phyloP scores from a whole-genome alignment of 805 yeast genomes.

The Lipomyces yamadae region DNA sequence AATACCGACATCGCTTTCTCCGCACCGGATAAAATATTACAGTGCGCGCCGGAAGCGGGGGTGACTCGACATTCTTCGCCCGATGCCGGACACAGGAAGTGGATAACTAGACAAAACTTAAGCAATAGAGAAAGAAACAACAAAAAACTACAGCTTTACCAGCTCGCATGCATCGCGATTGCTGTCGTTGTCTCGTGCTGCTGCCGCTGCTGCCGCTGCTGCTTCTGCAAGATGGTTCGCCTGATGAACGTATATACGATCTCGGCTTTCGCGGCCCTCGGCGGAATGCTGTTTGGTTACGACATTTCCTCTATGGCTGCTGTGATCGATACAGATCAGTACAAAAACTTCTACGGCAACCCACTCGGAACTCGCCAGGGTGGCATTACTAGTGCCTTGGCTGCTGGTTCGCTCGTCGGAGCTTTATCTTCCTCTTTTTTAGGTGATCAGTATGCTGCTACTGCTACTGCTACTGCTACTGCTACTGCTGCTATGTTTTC shows the following conservation, averaged over 20 bases:
- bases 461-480: neutral
- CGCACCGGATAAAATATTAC: too few relatives aligned
- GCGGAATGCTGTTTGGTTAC: conserved; percentile 67
- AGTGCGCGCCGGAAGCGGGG: too few relatives aligned
- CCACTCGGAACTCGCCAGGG: conserved; percentile 65
- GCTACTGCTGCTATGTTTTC: neutral
- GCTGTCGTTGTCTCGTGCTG: neutral
- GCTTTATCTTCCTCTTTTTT: conserved; percentile 54
- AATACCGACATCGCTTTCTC: too few relatives aligned
- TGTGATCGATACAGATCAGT: conserved; percentile 55
- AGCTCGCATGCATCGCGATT: too few relatives aligned
- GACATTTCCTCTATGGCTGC: conserved; percentile 72
- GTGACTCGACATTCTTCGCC: too few relatives aligned
- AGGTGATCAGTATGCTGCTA: conserved; percentile 49
- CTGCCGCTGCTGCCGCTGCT: neutral
- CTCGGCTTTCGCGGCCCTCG: conserved; percentile 56
- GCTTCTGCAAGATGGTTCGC: conserved; percentile 25
- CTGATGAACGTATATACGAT: conserved; percentile 54
- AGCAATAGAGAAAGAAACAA: too few relatives aligned
- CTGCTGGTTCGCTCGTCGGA: conserved; percentile 68
- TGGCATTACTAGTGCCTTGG: conserved; percentile 63
- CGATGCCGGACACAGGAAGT: too few relatives aligned
- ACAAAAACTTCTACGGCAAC: conserved; percentile 52
- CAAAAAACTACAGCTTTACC: too few relatives aligned
- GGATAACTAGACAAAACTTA: too few relatives aligned